phyloP scores from a whole-genome alignment of 345 rosid species.

The Aegle marmelos region DNA sequence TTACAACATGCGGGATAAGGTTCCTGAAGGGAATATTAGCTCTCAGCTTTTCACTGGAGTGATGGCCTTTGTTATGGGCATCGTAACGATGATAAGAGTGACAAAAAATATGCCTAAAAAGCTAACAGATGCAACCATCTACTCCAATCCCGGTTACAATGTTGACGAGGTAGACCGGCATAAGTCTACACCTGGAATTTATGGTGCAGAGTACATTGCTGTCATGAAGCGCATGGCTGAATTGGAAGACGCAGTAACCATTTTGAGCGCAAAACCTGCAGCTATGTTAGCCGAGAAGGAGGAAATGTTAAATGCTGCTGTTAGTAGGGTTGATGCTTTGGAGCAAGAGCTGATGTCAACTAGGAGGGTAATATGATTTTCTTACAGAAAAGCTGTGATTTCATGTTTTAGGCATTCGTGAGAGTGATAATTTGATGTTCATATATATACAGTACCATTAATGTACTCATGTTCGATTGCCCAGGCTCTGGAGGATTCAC shows the following conservation, averaged over 20 bases:
- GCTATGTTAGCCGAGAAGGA: conserved; percentile 74
- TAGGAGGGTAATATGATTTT: conserved; percentile 55
- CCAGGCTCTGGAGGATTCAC: conserved; percentile 82
- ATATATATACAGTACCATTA: neutral
- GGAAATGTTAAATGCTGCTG: conserved; percentile 71
- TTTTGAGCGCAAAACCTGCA: conserved; percentile 50
- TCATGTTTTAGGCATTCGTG: no score
- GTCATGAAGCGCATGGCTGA: conserved; percentile 76
- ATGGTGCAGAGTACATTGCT: conserved; percentile 52
- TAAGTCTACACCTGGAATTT: conserved; percentile 32
- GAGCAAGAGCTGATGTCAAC: conserved; percentile 83
- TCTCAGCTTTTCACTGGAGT: conserved; percentile 71
- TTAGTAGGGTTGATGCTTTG: conserved; percentile 57
- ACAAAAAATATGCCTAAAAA: conserved; percentile 72
- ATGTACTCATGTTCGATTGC: neutral
- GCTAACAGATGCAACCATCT: conserved; percentile 53
- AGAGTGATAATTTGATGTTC: neutral
- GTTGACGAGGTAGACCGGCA: conserved; percentile 32
- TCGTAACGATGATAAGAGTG: conserved; percentile 72
- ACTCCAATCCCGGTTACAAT: conserved; percentile 46
- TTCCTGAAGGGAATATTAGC: conserved; percentile 38
- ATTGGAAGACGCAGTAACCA: conserved; percentile 62
- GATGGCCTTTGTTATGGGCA: conserved; percentile 83
- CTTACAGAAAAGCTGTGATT: neutral
- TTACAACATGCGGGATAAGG: conserved; percentile 30